Base-by-base conservation (phyloP, 331 rosid genomes). In the Pyrus hybrid region DNA sequence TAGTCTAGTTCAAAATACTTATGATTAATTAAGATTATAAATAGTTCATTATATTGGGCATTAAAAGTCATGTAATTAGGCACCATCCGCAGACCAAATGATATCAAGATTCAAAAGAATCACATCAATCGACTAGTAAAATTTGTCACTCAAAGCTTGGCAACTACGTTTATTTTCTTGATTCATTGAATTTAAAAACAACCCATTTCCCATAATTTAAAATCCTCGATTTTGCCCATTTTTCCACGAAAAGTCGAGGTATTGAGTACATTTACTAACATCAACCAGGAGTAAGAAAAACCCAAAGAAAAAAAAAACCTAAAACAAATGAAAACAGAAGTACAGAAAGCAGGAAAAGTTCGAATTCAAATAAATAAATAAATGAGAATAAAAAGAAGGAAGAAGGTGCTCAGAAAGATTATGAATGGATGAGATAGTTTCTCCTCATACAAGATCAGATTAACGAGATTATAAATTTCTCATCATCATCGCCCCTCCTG, bases 401-500 rank as follows among this genome's bases (percentile, higher is more conserved):
- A 26, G 56, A 56, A 73, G 80, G 80, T 35, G 67, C 85, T 78
- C 85, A 82, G 85, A 82, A 66, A 21, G 64, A 28, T 20, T 35
- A 37, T 73, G 85, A 82, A 82, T 82, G 85, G 82, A 77, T 77
- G 77, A 70, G 77, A 73, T 28, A 26, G 41, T 6, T 73, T 58
- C 18, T 82, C 85, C 77, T 78, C 85, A 78, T 57, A 43, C 30
- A 58, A 41, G 11, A 63, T 82, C 85, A 57, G 85, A 82, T 82
- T 82, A 82, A 82, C 85, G 82, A 82, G 85, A 82, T 82, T 78
- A 53, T 74, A 16, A n/a, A n/a, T 45, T 58, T 67, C 82, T 62
- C 71, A 82, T 78, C 85, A 82, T 82, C 85, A 82, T 74, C 57
- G 85, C 76, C 73, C 82, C 80, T 26, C n/a, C 23, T 41, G 7